Evolutionary conservation across 2,329 filamentous ascomycete species (phyloP).

Genomic region (Clarireedia sp.): DNA sequence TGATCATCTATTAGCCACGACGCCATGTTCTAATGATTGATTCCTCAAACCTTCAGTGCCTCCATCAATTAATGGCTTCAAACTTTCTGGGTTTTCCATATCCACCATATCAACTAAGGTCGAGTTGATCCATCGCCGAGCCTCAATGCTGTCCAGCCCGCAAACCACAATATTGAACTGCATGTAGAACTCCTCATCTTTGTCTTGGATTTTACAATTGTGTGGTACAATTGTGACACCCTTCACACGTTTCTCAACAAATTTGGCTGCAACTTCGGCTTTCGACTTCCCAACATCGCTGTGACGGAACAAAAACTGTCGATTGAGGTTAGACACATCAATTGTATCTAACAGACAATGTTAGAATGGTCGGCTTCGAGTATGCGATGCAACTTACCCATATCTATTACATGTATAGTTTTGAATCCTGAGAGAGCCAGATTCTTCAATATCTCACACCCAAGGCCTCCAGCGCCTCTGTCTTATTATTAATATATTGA

Average conservation of each 20-base stretch:
- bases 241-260: conserved; percentile 82
- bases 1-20: not conserved
- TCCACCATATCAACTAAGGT: conserved; percentile 89
- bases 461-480: conserved; percentile 87
- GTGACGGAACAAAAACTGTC: conserved; percentile 91
- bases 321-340: conserved; percentile 95
- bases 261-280: conserved; percentile 83
- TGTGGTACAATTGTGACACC: conserved; percentile 90
- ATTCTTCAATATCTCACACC: conserved; percentile 95
- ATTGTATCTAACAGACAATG: conserved; percentile 65
- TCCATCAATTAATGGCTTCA: conserved; percentile 93
- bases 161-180: conserved; percentile 93
- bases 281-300: conserved; percentile 89
- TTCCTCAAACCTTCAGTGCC: conserved; percentile 68
- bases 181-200: conserved; percentile 93
- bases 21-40: not conserved
- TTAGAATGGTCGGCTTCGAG: not conserved
- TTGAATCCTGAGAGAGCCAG: conserved; percentile 92
- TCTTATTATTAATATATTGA: conserved; percentile 4
- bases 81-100: conserved; percentile 67
- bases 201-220: conserved; percentile 93
- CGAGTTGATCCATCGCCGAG: conserved; percentile 96
- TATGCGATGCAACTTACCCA: conserved; percentile 53
- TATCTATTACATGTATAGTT: conserved; percentile 97
- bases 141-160: conserved; percentile 93